Percentiles rank a stretch among this genome's conserved stretches.
phyloP scores from a whole-genome alignment of 2,329 filamentous ascomycete genomes.

The Calonectria pseudoreteaudii region DNA sequence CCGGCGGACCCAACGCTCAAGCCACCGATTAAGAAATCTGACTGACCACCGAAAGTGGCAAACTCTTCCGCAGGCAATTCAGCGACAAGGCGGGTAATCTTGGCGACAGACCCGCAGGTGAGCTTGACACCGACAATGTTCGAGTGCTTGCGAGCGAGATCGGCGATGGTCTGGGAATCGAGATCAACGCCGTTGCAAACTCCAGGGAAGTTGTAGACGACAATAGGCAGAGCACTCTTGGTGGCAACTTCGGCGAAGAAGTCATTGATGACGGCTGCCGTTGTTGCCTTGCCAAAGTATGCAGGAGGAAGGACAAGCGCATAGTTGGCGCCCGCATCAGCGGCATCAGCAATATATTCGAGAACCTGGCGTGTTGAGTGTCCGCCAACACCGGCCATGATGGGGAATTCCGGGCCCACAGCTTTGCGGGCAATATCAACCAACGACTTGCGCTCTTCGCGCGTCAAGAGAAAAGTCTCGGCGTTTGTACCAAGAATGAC shows the following conservation, averaged over 20 bases:
- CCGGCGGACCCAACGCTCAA: slow-evolving; percentile 69
- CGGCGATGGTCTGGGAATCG: slow-evolving; percentile 69
- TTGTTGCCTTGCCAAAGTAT: slow-evolving; percentile 74
- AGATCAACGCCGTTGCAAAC: slow-evolving; percentile 78
- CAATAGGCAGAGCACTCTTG: slow-evolving; percentile 65
- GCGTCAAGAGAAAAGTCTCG: slow-evolving; percentile 67
- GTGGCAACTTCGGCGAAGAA: slow-evolving; percentile 71
- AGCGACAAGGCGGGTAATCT: slow-evolving; percentile 71
- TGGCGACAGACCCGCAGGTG: slow-evolving; percentile 79
- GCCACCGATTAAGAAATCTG: slow-evolving; percentile 76
- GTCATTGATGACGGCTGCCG: slow-evolving; percentile 65
- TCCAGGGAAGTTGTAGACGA: slow-evolving; percentile 77
- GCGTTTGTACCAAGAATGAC: slow-evolving; percentile 68
- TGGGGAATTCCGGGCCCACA: slow-evolving; percentile 86
- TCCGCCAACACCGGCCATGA: slow-evolving; percentile 78
- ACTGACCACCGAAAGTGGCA: slow-evolving; percentile 77
- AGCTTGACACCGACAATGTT: slow-evolving; percentile 79
- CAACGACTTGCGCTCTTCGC: slow-evolving; percentile 67
- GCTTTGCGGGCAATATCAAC: slow-evolving; percentile 75
- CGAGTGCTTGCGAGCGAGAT: slow-evolving; percentile 40
- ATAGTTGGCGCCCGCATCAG: slow-evolving; percentile 70
- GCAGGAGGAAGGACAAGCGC: slow-evolving; percentile 71
- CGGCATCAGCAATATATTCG: slow-evolving; percentile 70
- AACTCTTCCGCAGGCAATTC: slow-evolving; percentile 67
- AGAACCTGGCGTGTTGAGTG: slow-evolving; percentile 74